Percentiles rank a stretch among this genome's conserved stretches.
Conservation (phyloP, 2,329 filamentous ascomycete genomes). For the Botrytis pseudocinerea region DNA sequence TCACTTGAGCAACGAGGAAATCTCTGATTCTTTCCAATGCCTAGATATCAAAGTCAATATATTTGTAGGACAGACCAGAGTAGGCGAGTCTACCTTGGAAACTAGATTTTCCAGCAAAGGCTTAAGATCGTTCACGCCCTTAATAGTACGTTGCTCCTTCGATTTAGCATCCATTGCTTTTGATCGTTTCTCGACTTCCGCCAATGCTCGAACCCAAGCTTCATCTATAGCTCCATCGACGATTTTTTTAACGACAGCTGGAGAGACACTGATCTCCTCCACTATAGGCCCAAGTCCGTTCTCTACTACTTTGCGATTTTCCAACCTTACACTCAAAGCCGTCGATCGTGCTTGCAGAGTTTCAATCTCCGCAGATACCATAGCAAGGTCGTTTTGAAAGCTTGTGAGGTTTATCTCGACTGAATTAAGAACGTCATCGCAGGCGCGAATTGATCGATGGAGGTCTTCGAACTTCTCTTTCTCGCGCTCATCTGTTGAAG, state of each 20-base stretch:
- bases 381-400: slow-evolving; percentile 90
- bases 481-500: slow-evolving; percentile 67
- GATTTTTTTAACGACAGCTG: slow-evolving; percentile 79
- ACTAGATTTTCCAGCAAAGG: slow-evolving; percentile 83
- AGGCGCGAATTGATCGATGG: slow-evolving; percentile 83
- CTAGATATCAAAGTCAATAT: slow-evolving; percentile 43
- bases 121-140: slow-evolving; percentile 78
- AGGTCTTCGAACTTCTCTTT: slow-evolving; percentile 85
- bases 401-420: slow-evolving; percentile 90
- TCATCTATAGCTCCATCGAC: slow-evolving; percentile 88
- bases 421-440: slow-evolving; percentile 89
- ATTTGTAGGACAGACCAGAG: neutral
- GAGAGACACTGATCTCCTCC: slow-evolving; percentile 87
- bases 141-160: slow-evolving; percentile 62
- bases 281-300: slow-evolving; percentile 84
- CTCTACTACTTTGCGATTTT: slow-evolving; percentile 88
- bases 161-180: slow-evolving; percentile 68
- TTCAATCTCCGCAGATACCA: slow-evolving; percentile 94
- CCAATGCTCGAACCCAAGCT: slow-evolving; percentile 78
- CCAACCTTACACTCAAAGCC: slow-evolving; percentile 77
- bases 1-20: slow-evolving; percentile 91
- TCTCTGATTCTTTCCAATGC: slow-evolving; percentile 94
- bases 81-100: slow-evolving; percentile 60
- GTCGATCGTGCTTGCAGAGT: slow-evolving; percentile 84
- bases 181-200: slow-evolving; percentile 79